These are phyloP conservation scores for Saccharomycopsis schoenii DNA, from an alignment of 805 yeast genomes.

Conservation along the genomic window DNA sequence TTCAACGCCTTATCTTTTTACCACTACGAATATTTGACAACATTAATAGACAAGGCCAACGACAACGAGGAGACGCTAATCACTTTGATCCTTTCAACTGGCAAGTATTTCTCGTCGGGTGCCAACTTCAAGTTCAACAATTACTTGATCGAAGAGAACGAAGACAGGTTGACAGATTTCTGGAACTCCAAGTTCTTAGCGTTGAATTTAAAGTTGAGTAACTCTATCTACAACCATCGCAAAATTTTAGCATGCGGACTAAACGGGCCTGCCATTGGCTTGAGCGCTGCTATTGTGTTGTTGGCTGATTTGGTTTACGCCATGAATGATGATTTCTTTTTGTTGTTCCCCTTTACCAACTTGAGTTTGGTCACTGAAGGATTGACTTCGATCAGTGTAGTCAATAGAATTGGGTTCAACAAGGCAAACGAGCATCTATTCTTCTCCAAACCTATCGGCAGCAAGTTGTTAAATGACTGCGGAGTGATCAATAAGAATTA, in stretches of 20 bases:
- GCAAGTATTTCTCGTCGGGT: constrained; percentile 76
- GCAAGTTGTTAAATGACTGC: constrained; percentile 41
- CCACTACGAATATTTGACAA: constrained; percentile 54
- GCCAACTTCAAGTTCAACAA: constrained; percentile 38
- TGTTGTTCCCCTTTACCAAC: constrained; percentile 71
- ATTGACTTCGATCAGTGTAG: constrained; percentile 57
- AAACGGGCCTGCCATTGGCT: constrained; percentile 83
- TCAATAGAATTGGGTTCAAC: constrained; percentile 62
- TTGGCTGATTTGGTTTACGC: constrained; percentile 70
- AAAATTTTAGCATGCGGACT: constrained; percentile 65
- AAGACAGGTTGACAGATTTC: constrained; percentile 25
- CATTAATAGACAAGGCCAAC: constrained; percentile 52
- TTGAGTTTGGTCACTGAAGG: constrained; percentile 82
- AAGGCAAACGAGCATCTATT: constrained; percentile 65
- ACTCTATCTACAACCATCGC: constrained; percentile 56
- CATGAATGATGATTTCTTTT: constrained; percentile 43
- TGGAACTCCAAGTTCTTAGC: constrained; percentile 57
- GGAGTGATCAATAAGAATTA: constrained; percentile 59
- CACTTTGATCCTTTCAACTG: constrained; percentile 62
- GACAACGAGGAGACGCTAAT: constrained; percentile 47
- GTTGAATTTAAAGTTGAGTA: constrained; percentile 60
- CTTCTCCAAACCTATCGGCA: constrained; percentile 54
- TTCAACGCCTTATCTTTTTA: constrained; percentile 59
- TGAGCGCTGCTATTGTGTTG: constrained; percentile 64
- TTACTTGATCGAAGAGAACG: constrained; percentile 7